Conservation (phyloP, 2,329 filamentous ascomycete genomes). For the Pseudopyrenochaeta lycopersici region DNA sequence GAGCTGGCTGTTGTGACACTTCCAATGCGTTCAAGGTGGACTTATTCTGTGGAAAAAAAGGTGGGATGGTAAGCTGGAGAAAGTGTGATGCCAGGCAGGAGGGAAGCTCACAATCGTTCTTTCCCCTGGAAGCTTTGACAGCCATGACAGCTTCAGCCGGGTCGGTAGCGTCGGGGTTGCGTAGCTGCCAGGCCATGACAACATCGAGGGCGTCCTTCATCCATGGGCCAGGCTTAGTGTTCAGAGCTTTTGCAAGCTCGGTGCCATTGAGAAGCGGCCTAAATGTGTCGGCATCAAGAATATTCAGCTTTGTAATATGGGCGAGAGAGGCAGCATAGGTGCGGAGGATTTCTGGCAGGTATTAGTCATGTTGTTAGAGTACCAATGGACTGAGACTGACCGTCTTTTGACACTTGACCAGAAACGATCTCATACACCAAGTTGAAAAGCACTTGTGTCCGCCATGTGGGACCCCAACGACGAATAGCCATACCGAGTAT, state of each 20-base stretch:
- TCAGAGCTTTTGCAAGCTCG: conserved; percentile 72
- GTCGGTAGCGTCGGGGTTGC: conserved; percentile 74
- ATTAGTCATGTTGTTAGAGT: conserved; percentile 19
- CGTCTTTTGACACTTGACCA: conserved; percentile 48
- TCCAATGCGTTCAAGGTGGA: conserved; percentile 57
- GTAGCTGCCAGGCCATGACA: conserved; percentile 87
- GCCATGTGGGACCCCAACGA: conserved; percentile 77
- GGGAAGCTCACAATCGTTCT: conserved; percentile 61
- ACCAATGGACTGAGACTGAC: conserved; percentile 45
- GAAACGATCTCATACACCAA: conserved; percentile 69
- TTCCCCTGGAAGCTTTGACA: conserved; percentile 53
- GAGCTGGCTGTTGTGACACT: conserved; percentile 63
- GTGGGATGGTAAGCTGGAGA: conserved; percentile 70
- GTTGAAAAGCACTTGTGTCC: conserved; percentile 73
- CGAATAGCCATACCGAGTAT: conserved; percentile 78
- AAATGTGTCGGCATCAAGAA: conserved; percentile 60
- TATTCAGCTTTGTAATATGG: conserved; percentile 59
- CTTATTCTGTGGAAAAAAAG: conserved; percentile 65
- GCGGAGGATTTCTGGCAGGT: conserved; percentile 53
- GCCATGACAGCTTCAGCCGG: conserved; percentile 56
- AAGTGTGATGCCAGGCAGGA: conserved; percentile 62
- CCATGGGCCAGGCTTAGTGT: conserved; percentile 80
- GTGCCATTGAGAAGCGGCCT: conserved; percentile 74
- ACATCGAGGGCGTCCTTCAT: conserved; percentile 80
- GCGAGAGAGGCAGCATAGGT: conserved; percentile 64